phyloP scores from a whole-genome alignment of 2,329 filamentous ascomycete genomes.

The Penicillium sp. region DNA sequence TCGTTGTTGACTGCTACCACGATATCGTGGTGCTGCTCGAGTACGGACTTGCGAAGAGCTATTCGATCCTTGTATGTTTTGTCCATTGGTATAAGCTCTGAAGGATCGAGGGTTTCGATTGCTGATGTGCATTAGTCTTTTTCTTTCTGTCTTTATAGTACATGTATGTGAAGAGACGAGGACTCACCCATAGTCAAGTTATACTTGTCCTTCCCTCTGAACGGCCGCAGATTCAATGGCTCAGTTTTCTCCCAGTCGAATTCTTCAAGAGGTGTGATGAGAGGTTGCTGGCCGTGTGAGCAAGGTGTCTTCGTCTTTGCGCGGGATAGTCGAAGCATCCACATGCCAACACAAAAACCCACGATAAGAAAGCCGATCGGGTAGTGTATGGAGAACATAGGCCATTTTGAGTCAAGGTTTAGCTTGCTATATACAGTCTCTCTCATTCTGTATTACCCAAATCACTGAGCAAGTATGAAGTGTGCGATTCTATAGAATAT shows the following conservation, averaged over 20 bases:
- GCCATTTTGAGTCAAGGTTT: background rate
- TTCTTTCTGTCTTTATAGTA: background rate
- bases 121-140: conserved; percentile 37
- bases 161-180: background rate
- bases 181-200: conserved; percentile 62
- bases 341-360: background rate
- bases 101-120: conserved; percentile 52
- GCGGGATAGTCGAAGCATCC: background rate
- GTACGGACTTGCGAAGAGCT: conserved; percentile 48
- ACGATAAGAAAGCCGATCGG: conserved; percentile 1
- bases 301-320: background rate
- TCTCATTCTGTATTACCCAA: background rate
- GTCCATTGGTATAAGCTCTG: conserved; percentile 60
- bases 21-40: conserved; percentile 45
- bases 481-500: background rate
- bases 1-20: conserved; percentile 41
- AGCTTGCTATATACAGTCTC: background rate
- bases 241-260: conserved; percentile 54
- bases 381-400: background rate
- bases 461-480: background rate
- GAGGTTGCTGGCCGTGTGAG: conserved; percentile 20
- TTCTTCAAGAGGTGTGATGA: conserved; percentile 44
- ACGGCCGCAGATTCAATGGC: conserved; percentile 56
- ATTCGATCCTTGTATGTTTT: conserved; percentile 57
- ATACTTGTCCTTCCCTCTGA: conserved; percentile 61